Evolutionary conservation across 2,329 filamentous ascomycete genomes (phyloP).

Genomic region (Penicillium sp.): DNA sequence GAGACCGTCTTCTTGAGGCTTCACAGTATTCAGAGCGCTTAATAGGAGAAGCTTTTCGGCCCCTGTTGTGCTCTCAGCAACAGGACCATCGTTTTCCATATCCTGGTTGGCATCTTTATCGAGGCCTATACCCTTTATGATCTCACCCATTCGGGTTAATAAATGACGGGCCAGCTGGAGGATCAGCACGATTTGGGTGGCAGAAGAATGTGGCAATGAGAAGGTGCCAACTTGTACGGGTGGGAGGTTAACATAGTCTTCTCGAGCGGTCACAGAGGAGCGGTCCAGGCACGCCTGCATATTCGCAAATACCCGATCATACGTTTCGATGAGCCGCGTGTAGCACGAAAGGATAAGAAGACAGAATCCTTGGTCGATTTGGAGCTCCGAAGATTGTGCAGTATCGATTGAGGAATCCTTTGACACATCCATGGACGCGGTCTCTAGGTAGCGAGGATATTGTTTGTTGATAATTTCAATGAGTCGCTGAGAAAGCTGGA

Average conservation of each 20-base stretch:
- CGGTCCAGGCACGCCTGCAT: conserved; percentile 11
- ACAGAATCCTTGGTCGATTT: background rate
- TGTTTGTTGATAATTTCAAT: conserved; percentile 5
- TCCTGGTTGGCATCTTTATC: background rate
- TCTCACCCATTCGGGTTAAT: background rate
- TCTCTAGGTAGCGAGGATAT: conserved; percentile 3
- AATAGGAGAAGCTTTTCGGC: background rate
- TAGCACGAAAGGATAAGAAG: conserved; percentile 8
- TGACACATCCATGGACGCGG: background rate
- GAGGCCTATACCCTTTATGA: background rate
- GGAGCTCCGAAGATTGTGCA: too few species aligned
- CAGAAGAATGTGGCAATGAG: conserved; percentile 5
- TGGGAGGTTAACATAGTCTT: conserved; percentile 9
- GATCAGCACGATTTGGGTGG: conserved; percentile 1
- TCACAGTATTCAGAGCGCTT: background rate
- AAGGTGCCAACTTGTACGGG: conserved; percentile 4
- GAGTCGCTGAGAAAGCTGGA: conserved; percentile 8
- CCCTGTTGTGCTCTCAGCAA: background rate
- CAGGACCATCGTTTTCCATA: background rate
- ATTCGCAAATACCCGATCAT: conserved; percentile 5
- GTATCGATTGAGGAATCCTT: background rate
- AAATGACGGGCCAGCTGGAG: conserved; percentile 6
- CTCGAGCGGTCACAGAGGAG: background rate
- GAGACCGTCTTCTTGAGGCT: background rate
- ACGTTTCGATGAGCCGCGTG: conserved; percentile 5